Evolutionary conservation across 352 stramenopile genomes (phyloP), one percentile per base, ranked within the genome.

Genomic region (Phytophthora lateralis): DNA sequence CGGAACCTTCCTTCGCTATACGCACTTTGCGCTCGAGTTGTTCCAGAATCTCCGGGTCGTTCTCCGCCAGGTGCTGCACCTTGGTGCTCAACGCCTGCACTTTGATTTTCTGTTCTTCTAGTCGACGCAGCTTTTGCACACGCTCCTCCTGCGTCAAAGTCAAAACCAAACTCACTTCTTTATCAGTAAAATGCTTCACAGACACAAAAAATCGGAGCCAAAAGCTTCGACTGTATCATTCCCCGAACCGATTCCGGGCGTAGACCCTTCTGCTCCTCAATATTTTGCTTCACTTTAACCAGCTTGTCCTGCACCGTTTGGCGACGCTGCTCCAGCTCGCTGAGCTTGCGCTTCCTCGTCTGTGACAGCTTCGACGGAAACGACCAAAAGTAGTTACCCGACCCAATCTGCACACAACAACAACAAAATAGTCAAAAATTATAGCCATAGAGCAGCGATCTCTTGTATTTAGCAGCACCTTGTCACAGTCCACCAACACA

Each of bases 371-470:
- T 95, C 63, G 80, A 91, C 45, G 84, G 86, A 56, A 93, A 95
- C 15, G 86, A 95, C 86, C 86, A 95, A 56, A 95, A 95, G 76
- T 95, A 95, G 55, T 95, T 95, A 15, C 80, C 86, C 21, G 86
- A 92, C 15, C 86, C 86, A 56, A 95, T 95, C 81, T 87, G 49
- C 39, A 55, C 21, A 39, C 21, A 45, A 39, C 26, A 30, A 35
- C 7, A 41, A 39, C n/a, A 50, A 17, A 53, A 43, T 51, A 55
- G 21, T 12, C 7, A 42, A 47, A 9, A 60, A 17, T n/a, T 6
- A 30, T 14, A 46, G 6, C 37, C 42, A 56, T n/a, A 6, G 27
- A 18, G 8, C 10, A 18, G 8, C 10, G 17, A 35, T 30, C 14
- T 34, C 24, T 34, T 17, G 30, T 9, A 26, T 21, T 51, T 11